Percentiles rank a stretch among this genome's conserved stretches.
These are phyloP conservation scores for Grifola frondosa DNA, from an alignment of 1,284 basidiomycete species.

Conservation along the genomic window DNA sequence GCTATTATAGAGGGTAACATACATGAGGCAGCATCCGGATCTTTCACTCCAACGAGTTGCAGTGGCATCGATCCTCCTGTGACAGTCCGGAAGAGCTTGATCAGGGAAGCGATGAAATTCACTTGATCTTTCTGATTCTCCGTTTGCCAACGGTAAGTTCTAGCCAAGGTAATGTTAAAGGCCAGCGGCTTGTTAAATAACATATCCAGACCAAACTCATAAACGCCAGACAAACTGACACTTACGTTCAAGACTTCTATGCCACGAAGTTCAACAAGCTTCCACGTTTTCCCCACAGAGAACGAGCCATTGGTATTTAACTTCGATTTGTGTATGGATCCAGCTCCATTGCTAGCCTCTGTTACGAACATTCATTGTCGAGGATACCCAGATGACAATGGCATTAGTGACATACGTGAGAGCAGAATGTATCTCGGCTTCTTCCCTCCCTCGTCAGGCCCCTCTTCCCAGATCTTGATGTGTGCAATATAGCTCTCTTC, in stretches of 20 bases:
- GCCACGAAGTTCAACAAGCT: slow-evolving; percentile 75
- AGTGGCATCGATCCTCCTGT: slow-evolving; percentile 48
- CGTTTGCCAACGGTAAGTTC: slow-evolving; percentile 87
- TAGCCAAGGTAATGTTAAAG: slow-evolving; percentile 81
- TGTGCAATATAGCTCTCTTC: slow-evolving; percentile 84
- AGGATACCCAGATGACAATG: slow-evolving; percentile 6
- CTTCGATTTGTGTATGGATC: slow-evolving; percentile 94
- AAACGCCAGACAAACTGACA: not conserved
- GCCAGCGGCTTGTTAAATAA: slow-evolving; percentile 31
- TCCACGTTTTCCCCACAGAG: slow-evolving; percentile 98
- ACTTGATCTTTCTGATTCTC: slow-evolving; percentile 73
- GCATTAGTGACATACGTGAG: slow-evolving; percentile 70
- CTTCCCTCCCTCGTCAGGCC: slow-evolving; percentile 60
- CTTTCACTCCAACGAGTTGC: slow-evolving; percentile 55
- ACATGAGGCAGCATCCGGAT: slow-evolving; percentile 41
- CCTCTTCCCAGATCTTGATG: slow-evolving; percentile 88
- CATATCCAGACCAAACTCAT: not conserved
- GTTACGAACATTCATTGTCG: slow-evolving; percentile 14
- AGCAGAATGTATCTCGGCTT: slow-evolving; percentile 88
- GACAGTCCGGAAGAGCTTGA: slow-evolving; percentile 69
- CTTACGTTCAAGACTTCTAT: slow-evolving; percentile 70
- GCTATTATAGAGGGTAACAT: slow-evolving; percentile 14
- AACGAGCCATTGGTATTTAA: slow-evolving; percentile 93
- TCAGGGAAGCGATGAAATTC: slow-evolving; percentile 66
- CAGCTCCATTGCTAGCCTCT: slow-evolving; percentile 68